Evolutionary conservation across 331 rosid genomes (phyloP), one percentile per base, ranked within the genome.

Genomic region (Quercus tomentella): DNA sequence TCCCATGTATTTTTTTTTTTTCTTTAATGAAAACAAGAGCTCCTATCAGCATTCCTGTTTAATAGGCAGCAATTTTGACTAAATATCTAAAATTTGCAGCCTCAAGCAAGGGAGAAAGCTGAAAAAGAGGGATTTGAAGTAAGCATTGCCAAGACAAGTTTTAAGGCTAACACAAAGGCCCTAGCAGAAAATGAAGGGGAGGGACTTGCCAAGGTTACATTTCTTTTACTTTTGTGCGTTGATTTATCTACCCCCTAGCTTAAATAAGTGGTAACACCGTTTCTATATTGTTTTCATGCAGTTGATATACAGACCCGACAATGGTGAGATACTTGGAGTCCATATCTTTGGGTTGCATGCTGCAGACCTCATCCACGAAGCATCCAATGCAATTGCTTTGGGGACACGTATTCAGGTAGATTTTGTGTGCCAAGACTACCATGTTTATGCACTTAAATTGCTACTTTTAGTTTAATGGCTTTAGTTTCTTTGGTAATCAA

Each of bases 81-180:
- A 31, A 82, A 75, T 31, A 62, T 21, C 11, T 83, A 75, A 49
- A 77, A 83, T 69, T 68, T 79, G 83, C 97, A 93, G 99, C 99
- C 98, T 86, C 98, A 93, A 86, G 99, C 98, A 77, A 91, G 99
- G 89, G 99, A 89, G 86, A 90, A 88, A 85, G 97, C 89, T 55
- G 89, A 86, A 82, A 90, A 87, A 63, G 99, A 93, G 79, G 97
- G 98, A 35, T 96, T 96, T 87, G 94, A 93, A 87, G 87, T 96
- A 31, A 85, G 97, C 79, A 81, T 96, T 84, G 86, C 97, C 87
- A 96, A 91, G 89, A 96, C 99, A 75, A 96, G 99, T 84, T 96
- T 96, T 85, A 96, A 96, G 91, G 99, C 99, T 66, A 96, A 96
- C 93, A 96, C 99, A 14, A 96, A 96, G 90, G 99, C 99, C 76